Base-by-base conservation (phyloP, 202 grass and related monocot species). In the Saccharum hybrid region DNA sequence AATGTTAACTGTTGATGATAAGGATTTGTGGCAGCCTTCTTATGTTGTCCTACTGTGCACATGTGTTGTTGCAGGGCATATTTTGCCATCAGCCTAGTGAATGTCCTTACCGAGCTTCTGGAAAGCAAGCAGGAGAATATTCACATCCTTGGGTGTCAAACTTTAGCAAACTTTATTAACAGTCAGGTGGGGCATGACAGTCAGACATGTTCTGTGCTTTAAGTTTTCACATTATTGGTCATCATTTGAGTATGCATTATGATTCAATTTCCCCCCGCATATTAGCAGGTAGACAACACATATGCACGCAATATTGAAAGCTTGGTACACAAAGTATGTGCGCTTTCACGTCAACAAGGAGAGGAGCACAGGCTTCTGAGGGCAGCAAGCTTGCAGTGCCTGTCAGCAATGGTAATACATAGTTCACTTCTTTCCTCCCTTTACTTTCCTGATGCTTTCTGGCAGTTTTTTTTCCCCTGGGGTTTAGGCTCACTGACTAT, bases 11-110 rank as follows among this genome's bases (percentile, higher is more conserved):
- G 64, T 51, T 85, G 75, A 1, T 16, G n/a, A 65, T 75, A 30
- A 64, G n/a, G 23, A 77, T 70, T 30, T 57, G 61, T 71, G 18
- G 18, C 78, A 38, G 40, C 68, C 49, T 79, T 75, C 63, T 43
- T 75, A 84, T 71, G 69, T n/a, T 40, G 5, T 68, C 68, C 52
- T 76, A 69, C 45, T 67, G 40, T 68, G 28, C 83, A 48, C 52
- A 83, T 83, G 61, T 52, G 52, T 74, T 88, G 81, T 48, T 86
- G 67, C 75, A 99, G 93, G 91, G 93, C 96, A 71, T 99, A 96
- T 89, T 99, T 99, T 90, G 96, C 96, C 57, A 88, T 87, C 77
- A 96, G 89, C 86, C 89, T 96, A 75, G 81, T 99, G 70, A 96
- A 90, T 22, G 91, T 99, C 82, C 86, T 93, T 65, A 92, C 84